Base-by-base conservation (phyloP, 1,284 basidiomycete genomes). In the Ganoderma leucocontextum region DNA sequence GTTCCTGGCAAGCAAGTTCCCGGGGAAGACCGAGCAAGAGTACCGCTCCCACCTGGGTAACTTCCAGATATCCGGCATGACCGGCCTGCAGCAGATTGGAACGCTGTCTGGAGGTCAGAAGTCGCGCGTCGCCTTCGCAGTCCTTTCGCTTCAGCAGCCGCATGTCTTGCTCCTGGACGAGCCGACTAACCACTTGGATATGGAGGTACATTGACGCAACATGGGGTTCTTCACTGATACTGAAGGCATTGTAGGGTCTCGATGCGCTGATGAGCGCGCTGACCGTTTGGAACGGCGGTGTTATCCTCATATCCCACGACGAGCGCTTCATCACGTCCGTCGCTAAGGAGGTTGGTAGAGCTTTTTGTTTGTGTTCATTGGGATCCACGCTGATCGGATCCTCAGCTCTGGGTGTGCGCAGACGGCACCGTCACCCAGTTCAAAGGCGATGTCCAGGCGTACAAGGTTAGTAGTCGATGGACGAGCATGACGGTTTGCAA, bases 181-280 rank as follows among this genome's bases (percentile, higher is more conserved):
- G 90, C 97, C 97, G 70, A 98, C 97, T 75, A 99, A 99, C 86
- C 97, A 99, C 82, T 84, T 99, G 80, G 96, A 98, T 91, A 96
- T 96, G 72, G 94, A 95, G 85, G 90, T 67, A 57, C 12, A 22
- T 7, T 25, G 3, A 25, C n/a, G 22, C 22, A 6, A 19, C 25
- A 29, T 25, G n/a, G 25, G 0, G 4, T 2, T 39, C 35, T 44
- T 36, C 19, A 36, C 10, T 9, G 60, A 22, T 47, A 42, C 29
- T 52, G 15, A 41, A 25, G 12, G 35, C 17, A 1, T 39, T 39
- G 0, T 69, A 91, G 89, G 97, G 97, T 88, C 86, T 99, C 68
- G 98, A 99, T 78, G 98, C 97, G 7, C 85, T 99, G 58, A 98
- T 98, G 90, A 82, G 87, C 29, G 98, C 96, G 0, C 82, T 99